A percentile compares a stretch with the other conserved stretches of the same genome.
Evolutionary conservation across 495 filamentous ascomycete species (phyloP).

Genomic region (Elasticomyces elasticus): DNA sequence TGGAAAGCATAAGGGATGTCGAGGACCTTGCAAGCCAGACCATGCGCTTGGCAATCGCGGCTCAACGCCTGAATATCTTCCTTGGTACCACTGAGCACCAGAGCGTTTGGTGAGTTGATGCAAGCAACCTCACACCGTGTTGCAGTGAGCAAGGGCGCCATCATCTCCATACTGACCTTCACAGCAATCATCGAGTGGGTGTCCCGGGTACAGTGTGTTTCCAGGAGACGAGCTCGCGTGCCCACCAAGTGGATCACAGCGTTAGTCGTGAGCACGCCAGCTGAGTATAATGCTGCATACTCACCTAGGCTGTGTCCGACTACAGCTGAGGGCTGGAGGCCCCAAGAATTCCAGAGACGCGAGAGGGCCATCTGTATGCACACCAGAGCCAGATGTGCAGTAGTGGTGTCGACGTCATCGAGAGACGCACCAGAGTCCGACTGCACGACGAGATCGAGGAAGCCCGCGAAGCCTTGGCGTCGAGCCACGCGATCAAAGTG

Average conservation of each 20-base stretch:
- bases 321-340: slow-evolving; percentile 27
- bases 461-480: slow-evolving; percentile 6
- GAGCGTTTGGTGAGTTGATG: slow-evolving; percentile 29
- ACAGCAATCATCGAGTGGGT: slow-evolving; percentile 30
- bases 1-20: slow-evolving; percentile 75
- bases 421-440: not conserved
- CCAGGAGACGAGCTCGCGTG: slow-evolving; percentile 16
- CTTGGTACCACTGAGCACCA: slow-evolving; percentile 28
- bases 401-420: not conserved
- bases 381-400: slow-evolving; percentile 29
- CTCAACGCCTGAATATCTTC: slow-evolving; percentile 18
- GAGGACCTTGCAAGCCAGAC: slow-evolving; percentile 39
- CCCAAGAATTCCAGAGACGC: slow-evolving; percentile 28
- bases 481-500: slow-evolving; percentile 2
- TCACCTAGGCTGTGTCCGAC: slow-evolving; percentile 30
- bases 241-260: slow-evolving; percentile 22
- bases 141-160: not conserved
- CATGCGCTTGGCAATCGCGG: slow-evolving; percentile 11
- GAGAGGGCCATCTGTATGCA: slow-evolving; percentile 32
- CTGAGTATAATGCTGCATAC: slow-evolving; percentile 23
- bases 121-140: slow-evolving; percentile 30
- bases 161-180: not conserved
- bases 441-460: slow-evolving; percentile 6
- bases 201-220: slow-evolving; percentile 6
- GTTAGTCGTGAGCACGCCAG: slow-evolving; percentile 19